These are phyloP conservation scores for Pichia sp. DNA, from an alignment of 1,139 yeast genomes.

Conservation along the genomic window DNA sequence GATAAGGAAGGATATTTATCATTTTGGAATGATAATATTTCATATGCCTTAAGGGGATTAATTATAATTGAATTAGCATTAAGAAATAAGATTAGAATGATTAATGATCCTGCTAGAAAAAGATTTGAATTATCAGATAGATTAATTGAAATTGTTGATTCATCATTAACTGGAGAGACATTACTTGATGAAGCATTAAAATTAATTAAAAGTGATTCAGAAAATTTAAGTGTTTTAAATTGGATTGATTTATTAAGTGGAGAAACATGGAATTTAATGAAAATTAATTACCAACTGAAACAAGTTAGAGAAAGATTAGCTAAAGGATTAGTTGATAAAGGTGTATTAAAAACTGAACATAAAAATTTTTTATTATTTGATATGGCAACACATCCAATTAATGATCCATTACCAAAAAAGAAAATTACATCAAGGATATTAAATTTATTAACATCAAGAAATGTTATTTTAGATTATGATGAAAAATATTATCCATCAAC, in stretches of 20 bases:
- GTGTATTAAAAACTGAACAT: constrained; percentile 92
- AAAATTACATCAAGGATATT: constrained; percentile 71
- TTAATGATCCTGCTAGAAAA: constrained; percentile 89
- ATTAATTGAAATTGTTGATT: constrained; percentile 78
- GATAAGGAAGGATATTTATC: constrained; percentile 95
- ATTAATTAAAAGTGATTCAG: constrained; percentile 79
- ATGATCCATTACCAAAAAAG: constrained; percentile 76
- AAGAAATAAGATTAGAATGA: constrained; percentile 81
- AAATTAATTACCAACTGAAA: constrained; percentile 88
- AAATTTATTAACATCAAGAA: constrained; percentile 63
- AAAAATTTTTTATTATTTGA: constrained; percentile 91
- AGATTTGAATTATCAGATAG: constrained; percentile 85
- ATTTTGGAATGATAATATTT: constrained; percentile 96
- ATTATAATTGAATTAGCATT: constrained; percentile 87
- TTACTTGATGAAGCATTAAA: constrained; percentile 88
- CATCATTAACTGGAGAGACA: constrained; percentile 89
- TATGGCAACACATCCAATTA: constrained; percentile 98
- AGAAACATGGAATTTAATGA: constrained; percentile 96
- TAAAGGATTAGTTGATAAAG: constrained; percentile 95
- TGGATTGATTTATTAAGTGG: constrained; percentile 96
- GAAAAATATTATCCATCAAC: constrained; percentile 57
- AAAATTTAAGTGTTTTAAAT: constrained; percentile 71
- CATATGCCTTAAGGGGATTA: constrained; percentile 94
- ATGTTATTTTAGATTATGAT: constrained; percentile 46
- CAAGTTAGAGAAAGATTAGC: constrained; percentile 96